Base-by-base conservation (phyloP, 805 yeast genomes). In the Pachysolen tannophilus region DNA sequence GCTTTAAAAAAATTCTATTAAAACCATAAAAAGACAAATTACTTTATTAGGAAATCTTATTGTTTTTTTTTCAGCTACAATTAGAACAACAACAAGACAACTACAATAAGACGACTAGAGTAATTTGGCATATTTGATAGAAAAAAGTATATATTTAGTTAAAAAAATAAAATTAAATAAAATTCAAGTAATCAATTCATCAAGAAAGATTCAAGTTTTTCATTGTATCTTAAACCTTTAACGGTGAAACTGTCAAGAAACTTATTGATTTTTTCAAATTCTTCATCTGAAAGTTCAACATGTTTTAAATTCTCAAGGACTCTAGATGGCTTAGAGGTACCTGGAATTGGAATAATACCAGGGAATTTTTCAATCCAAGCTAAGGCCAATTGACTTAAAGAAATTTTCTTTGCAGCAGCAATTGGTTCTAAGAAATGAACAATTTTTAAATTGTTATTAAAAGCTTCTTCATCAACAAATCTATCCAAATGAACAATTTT, bases 271-370 rank as follows among this genome's bases (percentile, higher is more conserved):
- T 69, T 70, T 1, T 57, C 55, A 43, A 81, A 67, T 38, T 82
- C 86, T 0, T 52, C 70, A n/a, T 70, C 76, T 3, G 75, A 52
- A 36, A 86, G 59, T 8, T 56, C 54, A 32, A 71, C 45, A 14
- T 25, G 15, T 3, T 9, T 9, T 43, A 72, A 62, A 58, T 85
- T 87, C 50, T 75, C 82, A 31, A 65, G 63, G 13, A 81, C 74
- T 53, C 84, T 77, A 8, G 55, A 61, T 3, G 60, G 53, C 26
- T 78, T 70, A 6, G 86, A 69, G 3, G 84, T 78, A 35, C 88
- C 79, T 15, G 96, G 95, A 52, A 87, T 82, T 23, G 95, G 94
- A 30, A 87, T 50, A 29, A 84, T 65, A 2, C 70, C 73, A 7
- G 61, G 53, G 46, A 52, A 63, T 34, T 70, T 65, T 36, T 68